Evolutionary conservation across 805 yeast species (phyloP), one percentile per base, ranked within the genome.

Genomic region (Pichia insulana): DNA sequence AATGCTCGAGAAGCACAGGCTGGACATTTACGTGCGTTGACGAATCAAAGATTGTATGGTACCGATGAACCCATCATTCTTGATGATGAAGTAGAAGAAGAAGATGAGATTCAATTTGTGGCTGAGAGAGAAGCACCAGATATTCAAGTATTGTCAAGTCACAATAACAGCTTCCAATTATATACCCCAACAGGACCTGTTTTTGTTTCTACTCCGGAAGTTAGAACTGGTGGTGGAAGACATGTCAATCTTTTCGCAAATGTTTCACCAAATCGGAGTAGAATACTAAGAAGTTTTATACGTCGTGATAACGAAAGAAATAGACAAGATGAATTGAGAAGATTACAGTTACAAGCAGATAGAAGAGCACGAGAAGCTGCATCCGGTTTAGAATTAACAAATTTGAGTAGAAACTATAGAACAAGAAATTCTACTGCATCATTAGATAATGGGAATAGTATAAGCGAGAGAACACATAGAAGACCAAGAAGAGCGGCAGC

Each of bases 71-170:
- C 34, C 4, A 26, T 20, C 8, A 15, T 26, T 25, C n/a, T 38
- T 11, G 36, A 30, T 20, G 35, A 31, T 32, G 31, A 16, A 8
- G 36, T 22, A 25, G 28, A 15, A 20, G 19, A 17, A 11, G 35
- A 32, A 7, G 22, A 16, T 32, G 35, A 55, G 7, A 47, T 55
- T 11, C 46, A 53, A 31, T 44, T 54, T 20, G 44, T 52, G 3
- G 54, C 59, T 18, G 59, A 52, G 37, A 49, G 52, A 12, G 40
- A 43, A 10, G 38, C 49, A 19, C 47, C 51, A 15, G 47, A 47
- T 30, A 37, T 39, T 13, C 43, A 45, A 19, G 39, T 49, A 7
- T 25, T 43, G 16, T 34, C 43, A 2, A 32, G 31, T 16, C 34
- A 17, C 7, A 33, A 26, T 27, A 30, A 40, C 6, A 42, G 46